Base-by-base conservation (phyloP, 2,329 filamentous ascomycete species). In the Lecanoromycetidae sp. region DNA sequence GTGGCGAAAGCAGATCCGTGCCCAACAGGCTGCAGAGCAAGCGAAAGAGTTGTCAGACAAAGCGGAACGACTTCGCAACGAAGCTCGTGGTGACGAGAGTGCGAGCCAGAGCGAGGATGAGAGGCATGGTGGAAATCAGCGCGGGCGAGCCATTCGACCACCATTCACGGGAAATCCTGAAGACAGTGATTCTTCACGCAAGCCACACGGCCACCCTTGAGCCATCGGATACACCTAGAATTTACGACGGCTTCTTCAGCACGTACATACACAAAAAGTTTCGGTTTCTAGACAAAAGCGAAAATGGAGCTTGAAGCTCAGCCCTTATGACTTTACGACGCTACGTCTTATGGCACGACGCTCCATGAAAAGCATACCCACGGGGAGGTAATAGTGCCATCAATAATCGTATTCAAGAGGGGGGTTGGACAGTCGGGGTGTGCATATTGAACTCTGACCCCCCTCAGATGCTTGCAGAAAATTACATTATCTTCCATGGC, bases 1-100 rank as follows among this genome's bases (percentile, higher is more conserved):
- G 79, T 94, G 87, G 87, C 79, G 81, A 53, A 90, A 88, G 65
- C 87, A 94, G 63, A 87, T 84, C 53, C 76, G 82, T 51, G 84
- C 84, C 2, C 82, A 88, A 60, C 75, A 75, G 54, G 84, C 82
- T 5, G 77, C 76, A 3, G 73, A 76, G 47, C 73, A 79, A 58
- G 78, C 77, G 5, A 65, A 69, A 48, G 63, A 66, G 23, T 58
- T 71, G 22, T 61, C 67, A 44, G 63, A 66, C 47, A 62, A 64
- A 8, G 68, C 67, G 3, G 60, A 67, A 51, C 63, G 64, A 49
- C 58, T 68, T 30, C 62, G 64, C 43, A 66, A 63, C 51, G 66
- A 64, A 34, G 40, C 65, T 63, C 8, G 60, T 62, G 65, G 62
- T 15, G 67, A 68, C 36, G 68, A 71, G 51, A 70, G 66, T 54